Evolutionary conservation across 768 basidiomycete genomes (phyloP), one percentile per base, ranked within the genome.

Genomic region (Punctularia strigosozonata): DNA sequence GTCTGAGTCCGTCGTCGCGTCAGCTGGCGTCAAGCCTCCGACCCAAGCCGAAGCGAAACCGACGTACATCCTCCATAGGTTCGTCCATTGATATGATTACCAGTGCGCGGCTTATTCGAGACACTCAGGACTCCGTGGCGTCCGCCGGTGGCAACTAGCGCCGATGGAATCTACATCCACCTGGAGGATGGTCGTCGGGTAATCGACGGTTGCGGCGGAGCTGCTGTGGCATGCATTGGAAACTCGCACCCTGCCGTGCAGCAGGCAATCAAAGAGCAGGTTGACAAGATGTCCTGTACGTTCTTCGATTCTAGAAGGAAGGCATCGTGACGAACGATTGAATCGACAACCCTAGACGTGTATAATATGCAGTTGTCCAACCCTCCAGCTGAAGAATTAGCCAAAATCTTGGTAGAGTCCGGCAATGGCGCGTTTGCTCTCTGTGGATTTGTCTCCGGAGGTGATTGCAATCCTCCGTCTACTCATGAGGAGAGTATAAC

Each of bases 291-390:
- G 30, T 65, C 83, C 17, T 90, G 86, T 87, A 46, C 37, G 79
- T 64, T 3, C 24, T 24, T 7, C 35, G 4, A 19, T 30, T 39
- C 42, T 19, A n/a, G 14, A 25, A 36, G 23, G 23, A 37, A 21
- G 17, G 17, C 18, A 21, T 17, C 24, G 30, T 15, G 25, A 25
- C 10, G 23, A 21, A 31, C n/a, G 6, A 31, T 36, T 21, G 39
- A 14, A n/a, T 21, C 28, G 31, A 21, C 37, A 5, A 33, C 17
- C n/a, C 25, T 18, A 88, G 87, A 89, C 68, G 80, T 86, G 4
- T 91, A 88, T 52, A 88, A 82, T 46, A 79, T 86, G 75, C 86
- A 89, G 52, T 54, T 88, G 15, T 79, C 84, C 6, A 89, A 76
- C 46, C 66, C 75, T 38, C 83, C 87, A 36, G 86, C 89, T 8